Percentiles rank a stretch among this genome's conserved stretches.
phyloP scores from a whole-genome alignment of 257 asterid genomes.

The Leonotis leonurus region DNA sequence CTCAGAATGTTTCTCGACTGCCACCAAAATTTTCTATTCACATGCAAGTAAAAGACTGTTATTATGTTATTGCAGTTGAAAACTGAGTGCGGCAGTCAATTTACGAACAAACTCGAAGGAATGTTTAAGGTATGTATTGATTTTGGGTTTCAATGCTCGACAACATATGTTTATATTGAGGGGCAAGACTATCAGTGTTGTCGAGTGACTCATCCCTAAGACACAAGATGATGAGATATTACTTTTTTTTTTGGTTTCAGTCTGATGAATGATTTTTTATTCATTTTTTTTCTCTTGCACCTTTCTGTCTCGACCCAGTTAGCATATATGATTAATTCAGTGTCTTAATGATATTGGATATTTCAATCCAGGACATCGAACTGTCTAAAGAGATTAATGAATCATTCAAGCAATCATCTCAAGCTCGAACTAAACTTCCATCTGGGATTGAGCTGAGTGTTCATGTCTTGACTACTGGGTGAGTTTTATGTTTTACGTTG shows the following conservation, averaged over 20 bases:
- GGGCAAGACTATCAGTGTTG: background rate
- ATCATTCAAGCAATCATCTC: conserved; percentile 97
- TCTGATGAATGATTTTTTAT: background rate
- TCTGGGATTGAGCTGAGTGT: conserved; percentile 99
- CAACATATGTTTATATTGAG: no score
- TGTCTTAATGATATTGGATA: conserved; percentile 5
- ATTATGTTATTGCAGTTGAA: conserved; percentile 63
- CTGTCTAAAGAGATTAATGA: conserved; percentile 94
- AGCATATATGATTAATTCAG: no score
- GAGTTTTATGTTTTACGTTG: conserved; percentile 2
- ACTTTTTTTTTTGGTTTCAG: background rate
- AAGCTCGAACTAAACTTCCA: conserved; percentile 95
- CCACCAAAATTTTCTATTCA: background rate
- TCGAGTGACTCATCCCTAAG: background rate
- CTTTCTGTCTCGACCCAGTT: background rate
- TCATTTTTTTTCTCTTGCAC: background rate
- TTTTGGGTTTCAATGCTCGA: background rate
- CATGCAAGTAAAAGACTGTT: conserved; percentile 10
- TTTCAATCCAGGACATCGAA: conserved; percentile 69
- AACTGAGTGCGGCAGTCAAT: conserved; percentile 98
- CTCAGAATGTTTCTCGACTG: conserved; percentile 15
- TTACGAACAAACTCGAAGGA: conserved; percentile 96
- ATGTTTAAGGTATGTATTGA: conserved; percentile 74
- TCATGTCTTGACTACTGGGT: conserved; percentile 97
- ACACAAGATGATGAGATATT: background rate